Evolutionary conservation across 345 rosid genomes (phyloP).

Genomic region (Lumnitzera littorea): DNA sequence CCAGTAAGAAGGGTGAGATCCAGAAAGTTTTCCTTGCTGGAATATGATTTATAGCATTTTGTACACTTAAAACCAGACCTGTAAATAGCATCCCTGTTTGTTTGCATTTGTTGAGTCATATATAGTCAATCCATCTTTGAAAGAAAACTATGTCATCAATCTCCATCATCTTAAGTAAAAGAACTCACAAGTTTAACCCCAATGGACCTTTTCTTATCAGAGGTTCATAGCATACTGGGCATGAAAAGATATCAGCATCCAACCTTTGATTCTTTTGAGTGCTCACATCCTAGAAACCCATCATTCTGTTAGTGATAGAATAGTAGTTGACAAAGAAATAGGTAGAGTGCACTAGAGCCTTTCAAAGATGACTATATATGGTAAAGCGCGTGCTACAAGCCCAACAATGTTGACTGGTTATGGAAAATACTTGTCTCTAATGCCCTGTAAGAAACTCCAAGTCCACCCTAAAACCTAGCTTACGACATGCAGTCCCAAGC

Average conservation of each 20-base stretch:
- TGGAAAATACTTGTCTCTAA: too few species aligned
- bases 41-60: slow-evolving; percentile 67
- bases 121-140: neutral
- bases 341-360: neutral
- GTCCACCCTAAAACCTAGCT: too few species aligned
- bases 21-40: slow-evolving; percentile 74
- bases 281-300: slow-evolving; percentile 26
- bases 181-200: slow-evolving; percentile 80
- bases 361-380: too few species aligned
- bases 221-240: slow-evolving; percentile 84
- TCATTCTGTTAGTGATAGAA: neutral
- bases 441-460: too few species aligned
- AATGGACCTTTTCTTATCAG: slow-evolving; percentile 83
- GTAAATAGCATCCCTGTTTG: slow-evolving; percentile 70
- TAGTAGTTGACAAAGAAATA: neutral
- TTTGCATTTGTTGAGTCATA: slow-evolving; percentile 1
- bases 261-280: slow-evolving; percentile 21
- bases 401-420: too few species aligned
- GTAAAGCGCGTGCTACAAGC: too few species aligned
- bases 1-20: slow-evolving; percentile 80
- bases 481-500: too few species aligned
- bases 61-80: slow-evolving; percentile 88
- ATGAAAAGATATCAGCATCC: slow-evolving; percentile 58
- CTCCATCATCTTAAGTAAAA: neutral
- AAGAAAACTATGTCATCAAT: neutral